These are phyloP conservation scores for Backusella sp. DNA, from an alignment of 192 early-diverging fungal genomes.

Conservation along the genomic window DNA sequence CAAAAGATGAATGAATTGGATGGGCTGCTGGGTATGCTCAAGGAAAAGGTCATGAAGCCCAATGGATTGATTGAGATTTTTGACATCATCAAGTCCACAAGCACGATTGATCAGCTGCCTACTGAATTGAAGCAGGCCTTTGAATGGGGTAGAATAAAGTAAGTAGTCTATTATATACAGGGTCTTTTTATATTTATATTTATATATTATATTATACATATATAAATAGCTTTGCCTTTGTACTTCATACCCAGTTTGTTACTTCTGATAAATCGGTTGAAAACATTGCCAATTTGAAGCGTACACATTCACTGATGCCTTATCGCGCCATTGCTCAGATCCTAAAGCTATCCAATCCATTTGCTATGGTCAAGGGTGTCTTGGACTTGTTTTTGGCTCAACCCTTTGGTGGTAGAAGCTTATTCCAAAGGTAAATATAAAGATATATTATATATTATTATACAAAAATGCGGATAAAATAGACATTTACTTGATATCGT, in stretches of 20 bases:
- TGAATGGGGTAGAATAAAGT: constrained; percentile 60
- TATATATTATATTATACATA: neutral
- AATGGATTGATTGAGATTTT: constrained; percentile 39
- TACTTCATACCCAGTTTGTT: constrained; percentile 50
- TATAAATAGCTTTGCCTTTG: constrained; percentile 46
- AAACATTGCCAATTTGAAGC: constrained; percentile 52
- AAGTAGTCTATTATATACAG: neutral
- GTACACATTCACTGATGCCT: constrained; percentile 51
- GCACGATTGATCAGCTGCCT: constrained; percentile 43
- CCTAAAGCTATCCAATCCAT: constrained; percentile 55
- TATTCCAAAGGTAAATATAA: constrained; percentile 46
- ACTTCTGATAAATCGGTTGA: constrained; percentile 51
- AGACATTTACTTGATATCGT: too few species aligned
- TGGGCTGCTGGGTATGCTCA: constrained; percentile 45
- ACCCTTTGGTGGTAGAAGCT: constrained; percentile 54
- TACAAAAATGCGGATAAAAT: too few species aligned
- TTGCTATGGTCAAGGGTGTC: constrained; percentile 53
- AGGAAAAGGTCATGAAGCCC: constrained; percentile 41
- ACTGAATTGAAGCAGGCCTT: constrained; percentile 40
- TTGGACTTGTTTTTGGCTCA: constrained; percentile 59
- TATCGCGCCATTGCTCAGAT: constrained; percentile 48
- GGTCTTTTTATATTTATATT: neutral
- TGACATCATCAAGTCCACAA: constrained; percentile 30
- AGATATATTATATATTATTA: too few species aligned
- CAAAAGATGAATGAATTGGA: constrained; percentile 46